Evolutionary conservation across 23 red algal species (phyloP), one percentile per base, ranked within the genome.

Genomic region (Cyanidioschyzon merolae): DNA sequence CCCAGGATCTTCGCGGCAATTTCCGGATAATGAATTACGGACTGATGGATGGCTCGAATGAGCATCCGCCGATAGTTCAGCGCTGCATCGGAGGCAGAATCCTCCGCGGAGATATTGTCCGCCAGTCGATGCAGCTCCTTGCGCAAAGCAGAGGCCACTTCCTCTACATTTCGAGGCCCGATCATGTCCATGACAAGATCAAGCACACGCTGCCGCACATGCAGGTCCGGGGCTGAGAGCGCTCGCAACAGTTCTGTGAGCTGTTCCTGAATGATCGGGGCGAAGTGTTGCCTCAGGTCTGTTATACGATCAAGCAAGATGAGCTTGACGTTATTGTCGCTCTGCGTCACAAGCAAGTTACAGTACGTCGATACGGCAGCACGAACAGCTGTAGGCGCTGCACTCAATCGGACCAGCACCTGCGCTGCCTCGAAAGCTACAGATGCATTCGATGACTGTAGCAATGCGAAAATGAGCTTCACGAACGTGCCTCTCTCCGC

Each of bases 271-370:
- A 98, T 74, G 37, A 92, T 83, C 51, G 68, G 83, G 0, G 76
- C 68, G 41, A 91, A 85, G 1, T 79, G 79, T 57, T 68, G 78
- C 38, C 85, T 59, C 7, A 98, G 80, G 30, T 98, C 94, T 35
- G 67, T 39, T 54, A 98, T 81, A 38, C 87, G 85, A 38, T 98
- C 94, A 24, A 98, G 58, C 30, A 98, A 84, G 34, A 98, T 98
- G 1, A 98, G 85, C 80, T 91, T 91, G 57, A 98, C 77, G 58
- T 90, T 98, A 57, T 91, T 88, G 50, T 98, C 94, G 74, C 88
- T 91, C 54, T 98, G 94, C 1, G 88, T 82, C 21, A 82, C 77
- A 1, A 98, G 76, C n/a, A 98, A 77, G 0, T 80, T 38, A 74
- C 94, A 91, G 51, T 90, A 98, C 39, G 80, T 82, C 59, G 88